These are phyloP conservation scores for Lolium perenne DNA, from an alignment of 176 grass and related monocot genomes.

Conservation along the genomic window DNA sequence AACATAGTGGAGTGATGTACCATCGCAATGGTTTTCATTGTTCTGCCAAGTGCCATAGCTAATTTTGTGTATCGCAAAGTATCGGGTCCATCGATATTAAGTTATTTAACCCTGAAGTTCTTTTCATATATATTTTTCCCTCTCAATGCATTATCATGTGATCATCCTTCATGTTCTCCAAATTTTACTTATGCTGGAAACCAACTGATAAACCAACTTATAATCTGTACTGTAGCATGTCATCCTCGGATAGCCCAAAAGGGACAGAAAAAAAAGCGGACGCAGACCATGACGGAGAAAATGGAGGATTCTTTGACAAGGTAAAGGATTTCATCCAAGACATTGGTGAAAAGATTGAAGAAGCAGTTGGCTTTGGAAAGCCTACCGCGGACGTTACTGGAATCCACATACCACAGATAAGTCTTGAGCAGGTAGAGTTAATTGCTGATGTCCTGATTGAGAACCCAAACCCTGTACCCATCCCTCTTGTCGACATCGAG, in stretches of 20 bases:
- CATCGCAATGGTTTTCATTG: background rate
- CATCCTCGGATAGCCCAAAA: slow-evolving; percentile 52
- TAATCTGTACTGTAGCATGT: slow-evolving; percentile 38
- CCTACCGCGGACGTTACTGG: slow-evolving; percentile 55
- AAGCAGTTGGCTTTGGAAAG: slow-evolving; percentile 62
- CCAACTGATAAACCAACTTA: background rate
- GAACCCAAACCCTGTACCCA: slow-evolving; percentile 72
- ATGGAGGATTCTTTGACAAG: slow-evolving; percentile 62
- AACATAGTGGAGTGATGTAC: background rate
- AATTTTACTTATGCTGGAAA: background rate
- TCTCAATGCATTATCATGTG: background rate
- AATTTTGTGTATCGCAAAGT: background rate
- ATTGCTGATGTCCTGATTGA: slow-evolving; percentile 53
- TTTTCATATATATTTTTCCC: background rate
- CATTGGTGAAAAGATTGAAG: slow-evolving; percentile 80
- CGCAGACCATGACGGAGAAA: slow-evolving; percentile 38
- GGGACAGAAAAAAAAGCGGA: slow-evolving; percentile 45
- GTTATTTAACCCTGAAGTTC: background rate
- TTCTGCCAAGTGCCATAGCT: background rate
- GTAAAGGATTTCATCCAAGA: slow-evolving; percentile 83
- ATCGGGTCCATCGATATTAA: background rate
- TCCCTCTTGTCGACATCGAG: slow-evolving; percentile 69
- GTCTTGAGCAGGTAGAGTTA: slow-evolving; percentile 65
- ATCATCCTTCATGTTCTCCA: background rate
- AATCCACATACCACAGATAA: slow-evolving; percentile 65